A percentile compares a stretch with the other conserved stretches of the same genome.
Conservation (phyloP, 352 stramenopile species). For the Phytophthora pseudosyringae region DNA sequence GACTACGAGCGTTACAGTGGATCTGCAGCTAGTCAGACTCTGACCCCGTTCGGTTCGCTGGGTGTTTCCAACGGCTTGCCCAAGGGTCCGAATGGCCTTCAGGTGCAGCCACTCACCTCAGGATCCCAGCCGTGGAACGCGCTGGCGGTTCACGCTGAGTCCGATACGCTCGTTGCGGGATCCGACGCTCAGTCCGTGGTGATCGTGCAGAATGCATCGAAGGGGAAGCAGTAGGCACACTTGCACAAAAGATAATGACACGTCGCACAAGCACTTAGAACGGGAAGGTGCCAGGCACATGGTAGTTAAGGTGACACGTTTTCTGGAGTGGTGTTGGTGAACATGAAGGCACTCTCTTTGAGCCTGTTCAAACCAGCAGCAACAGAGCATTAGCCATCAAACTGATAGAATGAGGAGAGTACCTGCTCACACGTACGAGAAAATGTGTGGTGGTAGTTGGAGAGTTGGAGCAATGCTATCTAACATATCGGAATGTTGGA, state of each 20-base stretch:
- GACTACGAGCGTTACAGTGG: conserved; percentile 59
- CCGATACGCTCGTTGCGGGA: conserved; percentile 74
- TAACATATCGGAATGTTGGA: conserved; percentile 56
- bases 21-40: conserved; percentile 18
- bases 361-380: conserved; percentile 6
- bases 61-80: conserved; percentile 21
- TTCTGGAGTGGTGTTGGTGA: conserved; percentile 6
- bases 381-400: not conserved
- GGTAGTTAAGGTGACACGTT: conserved; percentile 1
- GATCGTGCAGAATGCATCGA: conserved; percentile 68
- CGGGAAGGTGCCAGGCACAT: not conserved
- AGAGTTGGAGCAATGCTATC: conserved; percentile 55
- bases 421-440: conserved; percentile 37
- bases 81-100: conserved; percentile 31
- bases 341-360: not conserved
- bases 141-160: conserved; percentile 72
- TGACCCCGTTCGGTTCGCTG: conserved; percentile 14
- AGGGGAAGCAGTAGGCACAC: conserved; percentile 34
- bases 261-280: conserved; percentile 12
- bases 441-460: conserved; percentile 55
- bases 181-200: conserved; percentile 81
- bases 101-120: conserved; percentile 46
- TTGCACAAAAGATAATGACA: conserved; percentile 23
- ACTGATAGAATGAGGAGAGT: not conserved
- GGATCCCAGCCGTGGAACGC: conserved; percentile 70